Evolutionary conservation across 768 basidiomycete genomes (phyloP).

Genomic region (Multifurca ochricompacta): DNA sequence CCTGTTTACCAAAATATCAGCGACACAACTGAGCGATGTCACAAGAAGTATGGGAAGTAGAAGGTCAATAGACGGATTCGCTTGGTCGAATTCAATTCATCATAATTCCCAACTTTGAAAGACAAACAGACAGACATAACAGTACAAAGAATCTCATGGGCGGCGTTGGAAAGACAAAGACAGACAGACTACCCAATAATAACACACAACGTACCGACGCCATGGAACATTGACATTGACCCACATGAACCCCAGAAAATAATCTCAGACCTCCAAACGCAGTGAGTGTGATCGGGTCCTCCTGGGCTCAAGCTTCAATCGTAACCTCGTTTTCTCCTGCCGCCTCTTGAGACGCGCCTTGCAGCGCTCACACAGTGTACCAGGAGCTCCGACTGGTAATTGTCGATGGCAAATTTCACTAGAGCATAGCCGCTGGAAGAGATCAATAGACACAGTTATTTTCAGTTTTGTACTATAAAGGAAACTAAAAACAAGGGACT

Average conservation of each 20-base stretch:
- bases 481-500: background rate
- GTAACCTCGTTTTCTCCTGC: conserved; percentile 36
- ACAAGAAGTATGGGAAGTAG: too few species aligned
- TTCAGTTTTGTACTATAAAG: background rate
- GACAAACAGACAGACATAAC: too few species aligned
- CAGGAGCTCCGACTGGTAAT: conserved; percentile 24
- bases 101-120: too few species aligned
- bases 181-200: background rate
- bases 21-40: too few species aligned
- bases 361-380: conserved; percentile 39
- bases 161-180: too few species aligned
- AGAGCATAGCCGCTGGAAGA: conserved; percentile 22
- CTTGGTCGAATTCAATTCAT: too few species aligned
- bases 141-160: too few species aligned
- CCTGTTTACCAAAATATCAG: too few species aligned
- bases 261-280: background rate
- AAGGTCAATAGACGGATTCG: too few species aligned
- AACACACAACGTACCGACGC: background rate
- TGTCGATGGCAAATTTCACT: conserved; percentile 36
- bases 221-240: background rate
- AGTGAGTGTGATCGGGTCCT: background rate
- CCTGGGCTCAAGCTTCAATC: conserved; percentile 38
- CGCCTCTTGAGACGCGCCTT: conserved; percentile 38
- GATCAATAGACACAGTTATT: background rate
- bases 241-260: background rate